Evolutionary conservation across 306 rosid genomes (phyloP), one percentile per base, ranked within the genome.

Genomic region (Vicia villosa): DNA sequence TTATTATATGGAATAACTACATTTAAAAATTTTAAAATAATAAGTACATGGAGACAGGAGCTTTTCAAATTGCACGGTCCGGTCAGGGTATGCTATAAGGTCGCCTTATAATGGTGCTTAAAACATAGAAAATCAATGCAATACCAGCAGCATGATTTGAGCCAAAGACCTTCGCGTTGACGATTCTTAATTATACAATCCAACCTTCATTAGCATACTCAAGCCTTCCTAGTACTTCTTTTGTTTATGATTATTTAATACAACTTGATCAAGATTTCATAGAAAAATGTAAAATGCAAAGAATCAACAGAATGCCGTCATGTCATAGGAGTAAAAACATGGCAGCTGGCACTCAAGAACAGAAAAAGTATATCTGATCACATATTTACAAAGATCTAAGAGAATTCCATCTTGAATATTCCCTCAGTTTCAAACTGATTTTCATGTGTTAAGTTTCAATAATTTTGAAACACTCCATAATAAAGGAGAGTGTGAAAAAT

Each of bases 341-440:
- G 45, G 66, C 43, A 79, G 10, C 63, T 47, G 42, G 57, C 69
- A 58, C 55, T 75, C 7, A 67, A 58, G 19, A 57, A 66, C 15
- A 15, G 17, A 37, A 67, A 49, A 4, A 16, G 47, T 16, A 76
- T 50, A 38, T 17, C 9, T 15, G 75, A 17, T 40, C 63, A 26
- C 37, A 73, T 46, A 67, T 40, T 66, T 34, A 46, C 34, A 67
- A 72, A 46, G 54, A 73, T 32, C 43, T 38, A 58, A 73, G 65
- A 32, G 40, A 68, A 47, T 47, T 26, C 17, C 63, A 66, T 40
- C 17, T 30, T 40, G 47, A 47, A 59, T 61, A 9, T 21, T 68
- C 63, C 63, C 26, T 46, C 58, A 10, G 68, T 59, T 75, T 68
- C 8, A 10, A 68, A 59, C 56, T 36, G 69, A 68, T 59, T 59